Evolutionary conservation across 1,139 yeast species (phyloP), one percentile per base, ranked within the genome.

Genomic region (Yamadazyma epiphylla): DNA sequence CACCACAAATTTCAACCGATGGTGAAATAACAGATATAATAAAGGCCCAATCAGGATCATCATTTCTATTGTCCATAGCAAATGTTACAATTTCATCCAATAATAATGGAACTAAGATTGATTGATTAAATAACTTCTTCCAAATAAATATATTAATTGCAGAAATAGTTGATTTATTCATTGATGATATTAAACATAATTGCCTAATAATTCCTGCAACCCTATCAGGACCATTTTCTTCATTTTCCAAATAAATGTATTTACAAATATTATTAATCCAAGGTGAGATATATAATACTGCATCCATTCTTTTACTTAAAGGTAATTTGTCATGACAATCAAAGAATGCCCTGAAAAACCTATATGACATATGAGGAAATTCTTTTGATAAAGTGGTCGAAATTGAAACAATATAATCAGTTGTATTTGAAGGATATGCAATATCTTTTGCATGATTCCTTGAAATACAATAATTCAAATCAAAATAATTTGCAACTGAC

Each of bases 221-320:
- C 33, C 74, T 64, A 31, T 75, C 81, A 1, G 77, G 70, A 0
- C 94, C 94, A 36, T 58, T 61, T 22, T 68, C 69, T 19, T 73
- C 77, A 43, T 69, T 74, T 19, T 61, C 64, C 25, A 70, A 48
- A 45, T 68, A 80, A 10, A 85, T 77, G 43, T 75, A 56, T 15
- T 66, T 67, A 46, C 79, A 75, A 17, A 85, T 63, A 45, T 86
- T 83, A 21, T 70, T 71, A n/a, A 84, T 67, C 95, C 95, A 87
- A 2, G 94, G 89, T 1, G 86, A 67, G 9, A 80, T 61, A 47
- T 77, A 79, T 41, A 70, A 56, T 4, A 81, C 60, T 1, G 78
- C 71, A 36, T 62, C 54, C 26, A 64, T 43, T 31, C 56, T 53
- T 27, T 54, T 53, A 16, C 53, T 59, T 3, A 36, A 36, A 5